Evolutionary conservation across 495 filamentous ascomycete genomes (phyloP).

Genomic region (Baudoinia panamericana): DNA sequence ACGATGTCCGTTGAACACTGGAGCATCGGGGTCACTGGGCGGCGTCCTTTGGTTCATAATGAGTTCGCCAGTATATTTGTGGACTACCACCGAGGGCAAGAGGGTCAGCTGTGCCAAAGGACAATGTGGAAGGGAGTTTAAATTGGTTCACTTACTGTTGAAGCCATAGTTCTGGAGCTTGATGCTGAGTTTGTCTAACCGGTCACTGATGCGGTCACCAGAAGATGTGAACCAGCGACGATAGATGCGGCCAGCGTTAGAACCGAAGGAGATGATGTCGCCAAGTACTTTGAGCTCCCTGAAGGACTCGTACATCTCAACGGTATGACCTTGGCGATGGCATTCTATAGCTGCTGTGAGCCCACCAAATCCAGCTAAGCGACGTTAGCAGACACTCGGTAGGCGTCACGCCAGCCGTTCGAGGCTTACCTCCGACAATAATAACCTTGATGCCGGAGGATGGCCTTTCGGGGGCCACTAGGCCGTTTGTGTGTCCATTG

Average conservation of each 20-base stretch:
- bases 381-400: constrained; percentile 16
- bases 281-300: constrained; percentile 45
- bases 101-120: too few relatives aligned
- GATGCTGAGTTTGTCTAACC: constrained; percentile 39
- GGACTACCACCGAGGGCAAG: constrained; percentile 27
- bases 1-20: constrained; percentile 48
- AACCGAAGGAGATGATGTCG: constrained; percentile 52
- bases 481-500: constrained; percentile 47
- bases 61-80: constrained; percentile 49
- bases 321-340: constrained; percentile 49
- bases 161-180: constrained; percentile 41
- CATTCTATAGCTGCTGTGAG: constrained; percentile 52
- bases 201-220: constrained; percentile 32
- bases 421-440: constrained; percentile 27
- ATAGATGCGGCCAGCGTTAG: constrained; percentile 34
- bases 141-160: constrained; percentile 32
- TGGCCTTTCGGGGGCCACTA: background rate
- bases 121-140: too few relatives aligned
- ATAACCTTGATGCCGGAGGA: constrained; percentile 26
- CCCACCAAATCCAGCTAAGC: constrained; percentile 49
- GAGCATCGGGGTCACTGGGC: constrained; percentile 35
- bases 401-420: constrained; percentile 18
- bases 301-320: constrained; percentile 45
- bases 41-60: constrained; percentile 42
- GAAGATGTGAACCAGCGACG: constrained; percentile 30